Evolutionary conservation across 176 grass and related monocot genomes (phyloP), one percentile per base, ranked within the genome.

Genomic region (Avena atlantica): DNA sequence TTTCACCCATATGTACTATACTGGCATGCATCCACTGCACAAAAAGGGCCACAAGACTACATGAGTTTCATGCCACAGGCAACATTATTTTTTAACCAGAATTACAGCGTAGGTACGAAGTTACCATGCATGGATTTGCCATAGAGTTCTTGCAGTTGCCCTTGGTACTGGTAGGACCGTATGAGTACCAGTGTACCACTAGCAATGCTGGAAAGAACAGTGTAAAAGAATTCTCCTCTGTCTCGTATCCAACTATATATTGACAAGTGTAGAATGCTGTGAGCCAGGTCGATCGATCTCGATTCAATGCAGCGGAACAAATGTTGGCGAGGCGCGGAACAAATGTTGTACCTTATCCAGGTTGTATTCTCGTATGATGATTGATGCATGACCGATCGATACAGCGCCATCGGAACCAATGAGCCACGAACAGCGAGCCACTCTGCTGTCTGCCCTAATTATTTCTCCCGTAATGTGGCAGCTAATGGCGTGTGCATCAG

Each of bases 311-410:
- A 59, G 58, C 12, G 80, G 84, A 70, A 52, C 80, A 83, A 20
- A 60, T 83, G 84, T 77, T 77, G 50, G 61, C 15, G 3, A 80
- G 57, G 88, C n/a, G n/a, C n/a, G n/a, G n/a, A n/a, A n/a, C n/a
- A n/a, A n/a, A n/a, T n/a, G n/a, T n/a, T n/a, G n/a, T 72, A 56
- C 29, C 29, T 31, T 31, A 53, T 47, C 89, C 85, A 87, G 75
- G 85, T 79, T 91, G 80, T 48, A 84, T 65, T 31, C 29, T 21
- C 48, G 23, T 50, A 63, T 44, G 57, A 31, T 31, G 29, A 31
- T 31, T 31, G 29, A 31, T 31, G 2, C 29, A 80, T 84, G 37
- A 36, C 67, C 31, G 66, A 83, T 36, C 8, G 70, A 31, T 31
- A 31, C 29, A 31, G 29, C 29, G 29, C 29, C 29, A 31, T 65